Percentiles rank a stretch among this genome's conserved stretches.
phyloP scores from a whole-genome alignment of 192 early-diverging fungal species.

The Oehlia diaphana region DNA sequence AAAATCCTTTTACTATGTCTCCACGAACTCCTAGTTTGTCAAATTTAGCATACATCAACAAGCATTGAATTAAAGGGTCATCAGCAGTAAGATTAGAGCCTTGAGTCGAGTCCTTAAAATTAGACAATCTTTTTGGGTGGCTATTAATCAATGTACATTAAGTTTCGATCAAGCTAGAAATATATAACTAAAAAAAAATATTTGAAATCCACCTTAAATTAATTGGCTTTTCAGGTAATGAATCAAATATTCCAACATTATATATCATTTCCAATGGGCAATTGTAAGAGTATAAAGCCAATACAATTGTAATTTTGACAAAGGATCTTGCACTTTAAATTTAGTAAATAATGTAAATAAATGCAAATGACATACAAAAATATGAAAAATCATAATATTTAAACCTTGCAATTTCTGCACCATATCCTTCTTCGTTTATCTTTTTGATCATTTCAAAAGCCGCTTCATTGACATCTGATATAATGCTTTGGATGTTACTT shows the following conservation, averaged over 20 bases:
- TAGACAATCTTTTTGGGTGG: constrained; percentile 12
- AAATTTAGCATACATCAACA: constrained; percentile 39
- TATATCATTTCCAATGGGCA: constrained; percentile 26
- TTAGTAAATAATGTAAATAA: constrained; percentile 6
- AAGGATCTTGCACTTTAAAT: constrained; percentile 10
- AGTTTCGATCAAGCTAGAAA: not conserved
- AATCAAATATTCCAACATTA: constrained; percentile 9
- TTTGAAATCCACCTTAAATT: not conserved
- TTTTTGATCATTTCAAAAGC: constrained; percentile 30
- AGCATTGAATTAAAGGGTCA: constrained; percentile 36
- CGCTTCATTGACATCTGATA: constrained; percentile 37
- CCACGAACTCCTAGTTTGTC: constrained; percentile 40
- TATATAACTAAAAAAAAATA: not conserved
- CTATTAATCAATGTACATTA: not conserved
- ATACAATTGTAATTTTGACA: constrained; percentile 12
- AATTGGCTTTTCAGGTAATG: not conserved
- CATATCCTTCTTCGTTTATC: constrained; percentile 28
- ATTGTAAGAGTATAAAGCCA: constrained; percentile 20
- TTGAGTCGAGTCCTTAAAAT: constrained; percentile 21
- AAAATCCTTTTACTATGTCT: constrained; percentile 49
- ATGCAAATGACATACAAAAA: not conserved
- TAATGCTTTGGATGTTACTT: constrained; percentile 33
- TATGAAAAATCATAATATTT: not conserved
- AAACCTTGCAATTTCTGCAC: constrained; percentile 32
- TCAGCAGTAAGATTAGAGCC: constrained; percentile 25